These are phyloP conservation scores for Lichtheimia corymbifera DNA, from an alignment of 371 early-diverging fungal genomes.

Conservation along the genomic window DNA sequence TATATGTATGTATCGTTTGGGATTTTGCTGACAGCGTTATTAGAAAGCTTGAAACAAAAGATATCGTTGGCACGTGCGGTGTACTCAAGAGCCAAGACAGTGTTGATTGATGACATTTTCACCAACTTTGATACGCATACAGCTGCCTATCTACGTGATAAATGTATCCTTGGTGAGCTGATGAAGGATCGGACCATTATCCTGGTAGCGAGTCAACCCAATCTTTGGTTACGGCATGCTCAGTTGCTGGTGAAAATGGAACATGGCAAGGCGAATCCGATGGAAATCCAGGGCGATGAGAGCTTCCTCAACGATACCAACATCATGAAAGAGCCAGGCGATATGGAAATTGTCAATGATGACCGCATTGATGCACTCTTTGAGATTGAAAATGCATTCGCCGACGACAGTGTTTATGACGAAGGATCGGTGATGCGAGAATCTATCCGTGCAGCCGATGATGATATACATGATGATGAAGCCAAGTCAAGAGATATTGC, in stretches of 20 bases:
- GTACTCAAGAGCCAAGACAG: conserved; percentile 63
- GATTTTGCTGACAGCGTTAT: conserved; percentile 28
- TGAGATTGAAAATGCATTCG: conserved; percentile 21
- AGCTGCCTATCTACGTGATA: conserved; percentile 61
- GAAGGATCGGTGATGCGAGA: conserved; percentile 38
- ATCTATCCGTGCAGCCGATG: conserved; percentile 24
- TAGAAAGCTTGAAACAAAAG: conserved; percentile 71
- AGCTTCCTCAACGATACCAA: not conserved
- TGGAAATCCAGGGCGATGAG: conserved; percentile 6
- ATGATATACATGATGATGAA: conserved; percentile 4
- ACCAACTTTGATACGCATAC: conserved; percentile 63
- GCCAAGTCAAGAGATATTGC: conserved; percentile 29
- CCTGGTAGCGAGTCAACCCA: conserved; percentile 75
- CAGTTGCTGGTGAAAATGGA: conserved; percentile 53
- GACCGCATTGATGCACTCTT: conserved; percentile 35
- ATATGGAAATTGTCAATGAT: conserved; percentile 4
- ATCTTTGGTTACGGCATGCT: conserved; percentile 70
- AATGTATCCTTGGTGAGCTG: conserved; percentile 66
- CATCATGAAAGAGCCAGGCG: conserved; percentile 16
- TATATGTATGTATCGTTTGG: not conserved
- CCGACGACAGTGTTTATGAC: conserved; percentile 40
- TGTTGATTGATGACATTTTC: conserved; percentile 75
- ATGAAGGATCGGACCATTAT: conserved; percentile 77
- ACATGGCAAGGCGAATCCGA: conserved; percentile 1
- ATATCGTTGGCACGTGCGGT: conserved; percentile 78